Base-by-base conservation (phyloP, 225 moss, liverwort and hornwort genomes). In the Pleurozium schreberi region DNA sequence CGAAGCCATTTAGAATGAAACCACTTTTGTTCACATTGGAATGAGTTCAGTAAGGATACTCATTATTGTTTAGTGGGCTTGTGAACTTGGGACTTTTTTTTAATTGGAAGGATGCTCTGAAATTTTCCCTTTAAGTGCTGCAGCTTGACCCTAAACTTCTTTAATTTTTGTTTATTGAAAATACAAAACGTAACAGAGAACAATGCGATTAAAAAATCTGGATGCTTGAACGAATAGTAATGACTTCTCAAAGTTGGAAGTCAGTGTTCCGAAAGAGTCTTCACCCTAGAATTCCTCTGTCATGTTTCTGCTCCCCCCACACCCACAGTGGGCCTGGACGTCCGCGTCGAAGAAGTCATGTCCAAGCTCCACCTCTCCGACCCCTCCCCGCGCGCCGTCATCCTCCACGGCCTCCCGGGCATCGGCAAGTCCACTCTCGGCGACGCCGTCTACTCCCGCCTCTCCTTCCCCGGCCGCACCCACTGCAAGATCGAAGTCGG, bases 361-460 rank as follows among this genome's bases (percentile, higher is more conserved):
- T 68, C 86, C 60, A 93, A 93, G 83, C 93, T 96, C 9, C 89
- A 90, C 68, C 84, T 91, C 71, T 36, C 34, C 85, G 43, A 82
- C 85, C 3, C 86, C 86, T 19, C 88, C 5, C 88, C 91, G 3
- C 86, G 92, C 83, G 96, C 95, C 33, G 93, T 95, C 53, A 91
- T 96, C 26, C 88, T 95, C 40, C 96, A 96, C 36, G 96, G 96
- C 57, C 93, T 96, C 87, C 94, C 95, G 4, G 95, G 96, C 43
- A 95, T 96, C 23, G 96, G 96, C 87, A 95, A 94, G 84, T 94
- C 95, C 66, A 96, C 96, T 13, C 94, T 96, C 8, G 96, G 94
- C 27, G 93, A 92, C 60, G 96, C 92, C 11, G 89, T 96, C 6
- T 94, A 96, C 88, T 91, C 93, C 26, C 87, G 88, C 57, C 77